phyloP scores from a whole-genome alignment of 2,329 filamentous ascomycete species.

The Arthrobotrys musiformis region DNA sequence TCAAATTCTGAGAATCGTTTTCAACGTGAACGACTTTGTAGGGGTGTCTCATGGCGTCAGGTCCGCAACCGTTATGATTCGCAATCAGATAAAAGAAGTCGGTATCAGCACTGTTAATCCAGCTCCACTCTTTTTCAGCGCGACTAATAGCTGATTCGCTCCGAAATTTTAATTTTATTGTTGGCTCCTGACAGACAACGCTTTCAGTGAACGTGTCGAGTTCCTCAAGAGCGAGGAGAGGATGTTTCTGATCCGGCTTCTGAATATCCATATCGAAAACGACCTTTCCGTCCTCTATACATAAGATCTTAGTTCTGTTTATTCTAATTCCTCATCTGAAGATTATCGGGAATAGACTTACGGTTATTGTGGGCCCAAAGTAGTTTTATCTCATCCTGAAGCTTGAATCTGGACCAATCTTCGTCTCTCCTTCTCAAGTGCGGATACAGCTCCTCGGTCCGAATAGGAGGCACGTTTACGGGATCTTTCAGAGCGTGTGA shows the following conservation, averaged over 20 bases:
- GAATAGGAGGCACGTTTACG: conserved; percentile 5
- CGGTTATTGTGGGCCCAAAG: conserved; percentile 58
- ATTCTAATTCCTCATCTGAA: not conserved
- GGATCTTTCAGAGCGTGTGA: not conserved
- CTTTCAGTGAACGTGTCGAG: conserved; percentile 60
- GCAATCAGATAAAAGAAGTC: conserved; percentile 60
- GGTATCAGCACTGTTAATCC: conserved; percentile 59
- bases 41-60: conserved; percentile 59
- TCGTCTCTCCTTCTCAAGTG: conserved; percentile 30
- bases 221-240: conserved; percentile 60
- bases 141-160: conserved; percentile 58
- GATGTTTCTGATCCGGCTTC: conserved; percentile 58
- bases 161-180: conserved; percentile 60
- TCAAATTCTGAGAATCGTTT: not conserved
- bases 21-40: conserved; percentile 55
- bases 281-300: conserved; percentile 49
- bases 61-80: conserved; percentile 60
- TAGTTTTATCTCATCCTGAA: conserved; percentile 56
- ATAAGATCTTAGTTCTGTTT: not conserved
- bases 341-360: conserved; percentile 21
- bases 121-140: conserved; percentile 59
- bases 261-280: conserved; percentile 61
- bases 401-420: conserved; percentile 56
- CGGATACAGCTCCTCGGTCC: not conserved
- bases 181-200: conserved; percentile 58